phyloP scores from a whole-genome alignment of 441 rosid species.

The Syzygium malaccense region DNA sequence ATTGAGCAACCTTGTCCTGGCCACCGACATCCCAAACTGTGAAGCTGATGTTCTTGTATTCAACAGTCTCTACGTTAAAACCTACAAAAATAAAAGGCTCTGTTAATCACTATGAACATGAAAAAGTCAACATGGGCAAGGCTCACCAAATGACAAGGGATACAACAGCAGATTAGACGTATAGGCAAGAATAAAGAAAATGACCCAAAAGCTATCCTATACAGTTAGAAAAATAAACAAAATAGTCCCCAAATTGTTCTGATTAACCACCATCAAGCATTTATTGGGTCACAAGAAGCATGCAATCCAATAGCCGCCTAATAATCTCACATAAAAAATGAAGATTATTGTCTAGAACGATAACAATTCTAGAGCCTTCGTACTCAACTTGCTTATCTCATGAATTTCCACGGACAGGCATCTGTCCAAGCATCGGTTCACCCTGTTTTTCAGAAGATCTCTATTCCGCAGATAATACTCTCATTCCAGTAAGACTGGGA shows the following conservation, averaged over 20 bases:
- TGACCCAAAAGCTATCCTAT: not conserved
- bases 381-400: not conserved
- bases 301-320: not conserved
- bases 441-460: not conserved
- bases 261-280: not conserved
- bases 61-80: constrained; percentile 36
- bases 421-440: not conserved
- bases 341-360: not conserved
- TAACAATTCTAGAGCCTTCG: not conserved
- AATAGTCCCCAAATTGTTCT: not conserved
- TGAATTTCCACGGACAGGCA: not conserved
- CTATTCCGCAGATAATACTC: not conserved
- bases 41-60: constrained; percentile 40
- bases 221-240: not conserved
- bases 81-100: constrained; percentile 12
- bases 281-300: not conserved
- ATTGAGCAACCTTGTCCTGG: constrained; percentile 30
- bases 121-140: not conserved
- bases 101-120: not conserved
- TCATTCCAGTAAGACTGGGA: not conserved
- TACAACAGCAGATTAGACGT: not conserved
- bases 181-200: not conserved
- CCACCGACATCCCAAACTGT: constrained; percentile 45
- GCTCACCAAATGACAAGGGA: not conserved
- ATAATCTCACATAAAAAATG: not conserved